These are phyloP conservation scores for Monilinia polystroma DNA, from an alignment of 2,329 filamentous ascomycete genomes.

Conservation along the genomic window DNA sequence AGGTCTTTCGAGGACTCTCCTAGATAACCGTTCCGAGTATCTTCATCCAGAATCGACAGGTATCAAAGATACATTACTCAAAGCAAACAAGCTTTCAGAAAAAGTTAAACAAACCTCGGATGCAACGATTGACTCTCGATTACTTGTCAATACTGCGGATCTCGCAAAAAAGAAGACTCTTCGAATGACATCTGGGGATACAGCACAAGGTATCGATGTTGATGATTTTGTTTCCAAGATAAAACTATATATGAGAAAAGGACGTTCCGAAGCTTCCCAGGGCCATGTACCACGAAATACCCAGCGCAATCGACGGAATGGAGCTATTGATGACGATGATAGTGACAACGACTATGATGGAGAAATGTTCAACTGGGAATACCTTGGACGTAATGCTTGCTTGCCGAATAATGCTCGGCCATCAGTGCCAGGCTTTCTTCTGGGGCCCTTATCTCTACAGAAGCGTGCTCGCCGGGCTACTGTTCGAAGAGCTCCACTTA, in stretches of 20 bases:
- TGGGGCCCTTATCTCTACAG: conserved; percentile 85
- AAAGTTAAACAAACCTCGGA: conserved; percentile 85
- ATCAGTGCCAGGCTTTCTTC: conserved; percentile 75
- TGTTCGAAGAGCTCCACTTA: conserved; percentile 66
- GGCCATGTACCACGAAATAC: conserved; percentile 46
- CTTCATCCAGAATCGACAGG: conserved; percentile 64
- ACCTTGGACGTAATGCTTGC: conserved; percentile 75
- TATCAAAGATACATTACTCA: conserved; percentile 63
- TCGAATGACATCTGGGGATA: conserved; percentile 70
- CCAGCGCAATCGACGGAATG: conserved; percentile 42
- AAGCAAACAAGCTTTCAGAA: conserved; percentile 63
- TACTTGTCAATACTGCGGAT: conserved; percentile 79
- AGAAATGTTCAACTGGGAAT: conserved; percentile 81
- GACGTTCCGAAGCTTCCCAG: conserved; percentile 51
- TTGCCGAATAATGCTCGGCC: conserved; percentile 72
- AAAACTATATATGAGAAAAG: conserved; percentile 77
- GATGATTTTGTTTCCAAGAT: conserved; percentile 92
- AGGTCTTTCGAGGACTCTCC: conserved; percentile 57
- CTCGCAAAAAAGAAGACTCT: conserved; percentile 75
- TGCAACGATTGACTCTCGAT: conserved; percentile 84
- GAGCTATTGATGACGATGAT: conserved; percentile 47
- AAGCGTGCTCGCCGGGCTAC: conserved; percentile 73
- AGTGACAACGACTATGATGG: conserved; percentile 69
- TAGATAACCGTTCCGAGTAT: conserved; percentile 71
- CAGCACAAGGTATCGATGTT: conserved; percentile 74